A percentile compares a stretch with the other conserved stretches of the same genome.
Conservation (phyloP, 306 rosid species). For the Boehmeria nivea region DNA sequence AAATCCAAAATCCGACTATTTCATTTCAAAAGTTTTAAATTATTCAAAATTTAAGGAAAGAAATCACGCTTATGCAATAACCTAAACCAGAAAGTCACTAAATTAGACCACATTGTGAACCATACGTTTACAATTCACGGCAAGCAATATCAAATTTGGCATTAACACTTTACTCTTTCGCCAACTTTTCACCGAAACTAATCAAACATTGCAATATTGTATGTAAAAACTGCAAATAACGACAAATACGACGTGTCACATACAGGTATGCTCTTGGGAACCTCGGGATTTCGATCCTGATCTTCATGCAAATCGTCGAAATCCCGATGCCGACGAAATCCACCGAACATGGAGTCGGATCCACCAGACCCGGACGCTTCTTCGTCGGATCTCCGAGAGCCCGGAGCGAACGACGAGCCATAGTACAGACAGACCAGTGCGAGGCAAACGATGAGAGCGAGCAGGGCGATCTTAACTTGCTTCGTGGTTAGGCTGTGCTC, state of each 20-base stretch:
- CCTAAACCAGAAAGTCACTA: too few relatives aligned
- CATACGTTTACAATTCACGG: too few relatives aligned
- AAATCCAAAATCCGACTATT: too few relatives aligned
- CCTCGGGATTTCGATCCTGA: conserved; percentile 28
- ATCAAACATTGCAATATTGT: background rate
- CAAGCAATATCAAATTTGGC: too few relatives aligned
- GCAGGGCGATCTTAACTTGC: conserved; percentile 21
- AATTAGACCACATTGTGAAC: too few relatives aligned
- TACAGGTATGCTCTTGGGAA: conserved; percentile 42
- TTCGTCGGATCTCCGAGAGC: conserved; percentile 39
- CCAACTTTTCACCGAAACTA: background rate
- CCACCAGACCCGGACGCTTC: conserved; percentile 16
- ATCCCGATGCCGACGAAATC: conserved; percentile 17
- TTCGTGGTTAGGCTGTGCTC: conserved; percentile 20
- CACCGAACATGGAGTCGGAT: conserved; percentile 22
- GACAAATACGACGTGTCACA: background rate
- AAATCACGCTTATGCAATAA: too few relatives aligned
- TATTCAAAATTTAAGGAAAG: too few relatives aligned
- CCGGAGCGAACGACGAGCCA: conserved; percentile 45
- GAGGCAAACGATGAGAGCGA: conserved; percentile 29
- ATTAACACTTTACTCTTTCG: background rate
- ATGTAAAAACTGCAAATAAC: too few relatives aligned
- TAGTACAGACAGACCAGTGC: conserved; percentile 39
- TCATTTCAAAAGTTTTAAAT: too few relatives aligned
- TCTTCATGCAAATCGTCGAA: conserved; percentile 27